Conservation (phyloP, 345 rosid genomes). For the Limnanthes douglasii region DNA sequence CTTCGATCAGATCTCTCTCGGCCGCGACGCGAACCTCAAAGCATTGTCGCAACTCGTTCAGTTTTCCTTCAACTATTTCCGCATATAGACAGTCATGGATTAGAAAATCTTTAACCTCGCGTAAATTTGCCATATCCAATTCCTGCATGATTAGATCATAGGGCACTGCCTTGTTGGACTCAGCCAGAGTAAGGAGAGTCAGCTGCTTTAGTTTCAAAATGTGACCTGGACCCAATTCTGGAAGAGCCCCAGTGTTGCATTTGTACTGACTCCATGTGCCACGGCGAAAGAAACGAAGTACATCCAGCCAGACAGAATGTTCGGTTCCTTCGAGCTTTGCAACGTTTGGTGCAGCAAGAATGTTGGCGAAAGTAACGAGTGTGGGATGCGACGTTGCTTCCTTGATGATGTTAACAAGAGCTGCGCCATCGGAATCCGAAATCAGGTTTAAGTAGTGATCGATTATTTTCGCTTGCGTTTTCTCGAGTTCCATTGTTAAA, state of each 20-base stretch:
- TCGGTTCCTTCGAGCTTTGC: no score
- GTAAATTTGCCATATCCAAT: constrained; percentile 80
- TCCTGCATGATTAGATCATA: constrained; percentile 83
- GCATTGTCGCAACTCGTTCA: constrained; percentile 87
- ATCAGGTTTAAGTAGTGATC: constrained; percentile 21
- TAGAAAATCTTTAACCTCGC: constrained; percentile 97
- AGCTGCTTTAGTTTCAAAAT: constrained; percentile 86
- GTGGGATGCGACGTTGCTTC: constrained; percentile 21
- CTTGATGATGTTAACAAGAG: constrained; percentile 6
- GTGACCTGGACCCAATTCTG: constrained; percentile 61
- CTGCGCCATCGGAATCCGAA: constrained; percentile 8
- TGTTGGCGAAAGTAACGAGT: constrained; percentile 18
- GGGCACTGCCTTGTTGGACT: constrained; percentile 77
- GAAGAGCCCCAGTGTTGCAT: constrained; percentile 49
- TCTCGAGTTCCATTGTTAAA: constrained; percentile 37
- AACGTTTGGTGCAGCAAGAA: constrained; percentile 16
- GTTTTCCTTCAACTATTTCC: constrained; percentile 94
- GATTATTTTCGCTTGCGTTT: constrained; percentile 21
- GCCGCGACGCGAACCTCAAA: no score
- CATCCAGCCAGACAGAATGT: no score
- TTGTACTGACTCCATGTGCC: no score
- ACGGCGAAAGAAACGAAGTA: no score
- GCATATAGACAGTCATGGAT: constrained; percentile 94
- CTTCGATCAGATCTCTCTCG: no score
- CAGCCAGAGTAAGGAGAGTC: constrained; percentile 87